Percentiles rank a stretch among this genome's conserved stretches.
phyloP scores from a whole-genome alignment of 2,329 filamentous ascomycete genomes.

The Fusarium nodosum region DNA sequence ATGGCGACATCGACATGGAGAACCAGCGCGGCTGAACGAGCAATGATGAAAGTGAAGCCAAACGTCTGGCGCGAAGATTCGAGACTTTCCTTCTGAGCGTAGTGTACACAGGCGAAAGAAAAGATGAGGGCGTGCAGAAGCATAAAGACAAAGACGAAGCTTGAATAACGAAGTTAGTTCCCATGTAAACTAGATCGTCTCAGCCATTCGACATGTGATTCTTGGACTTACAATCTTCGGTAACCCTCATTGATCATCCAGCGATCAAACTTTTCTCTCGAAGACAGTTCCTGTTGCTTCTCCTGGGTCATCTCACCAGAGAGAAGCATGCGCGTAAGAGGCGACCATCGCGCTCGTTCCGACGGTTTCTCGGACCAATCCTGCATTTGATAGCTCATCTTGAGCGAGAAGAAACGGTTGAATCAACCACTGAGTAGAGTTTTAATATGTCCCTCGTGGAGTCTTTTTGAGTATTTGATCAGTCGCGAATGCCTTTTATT shows the following conservation, averaged over 20 bases:
- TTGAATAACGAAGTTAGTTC: constrained; percentile 1
- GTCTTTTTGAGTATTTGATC: not conserved
- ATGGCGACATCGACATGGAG: constrained; percentile 86
- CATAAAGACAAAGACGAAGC: constrained; percentile 82
- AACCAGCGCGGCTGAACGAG: constrained; percentile 79
- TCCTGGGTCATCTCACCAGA: constrained; percentile 86
- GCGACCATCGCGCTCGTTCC: constrained; percentile 85
- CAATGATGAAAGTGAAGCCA: constrained; percentile 81
- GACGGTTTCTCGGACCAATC: constrained; percentile 59
- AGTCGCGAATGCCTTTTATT: not conserved
- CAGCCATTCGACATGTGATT: not conserved
- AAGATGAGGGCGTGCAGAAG: constrained; percentile 82
- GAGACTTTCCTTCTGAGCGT: constrained; percentile 81
- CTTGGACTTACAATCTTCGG: constrained; percentile 75
- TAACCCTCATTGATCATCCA: constrained; percentile 95
- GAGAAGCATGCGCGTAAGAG: constrained; percentile 84
- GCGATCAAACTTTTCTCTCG: constrained; percentile 80
- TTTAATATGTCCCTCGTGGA: not conserved
- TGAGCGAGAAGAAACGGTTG: constrained; percentile 19
- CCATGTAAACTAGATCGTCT: not conserved
- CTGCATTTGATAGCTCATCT: constrained; percentile 50
- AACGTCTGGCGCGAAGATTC: constrained; percentile 75
- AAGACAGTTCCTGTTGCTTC: constrained; percentile 74
- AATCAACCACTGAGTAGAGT: constrained; percentile 6
- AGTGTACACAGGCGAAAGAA: constrained; percentile 84